Evolutionary conservation across 2,329 filamentous ascomycete species (phyloP), one percentile per base, ranked within the genome.

Genomic region (Furcasterigmium furcatum): DNA sequence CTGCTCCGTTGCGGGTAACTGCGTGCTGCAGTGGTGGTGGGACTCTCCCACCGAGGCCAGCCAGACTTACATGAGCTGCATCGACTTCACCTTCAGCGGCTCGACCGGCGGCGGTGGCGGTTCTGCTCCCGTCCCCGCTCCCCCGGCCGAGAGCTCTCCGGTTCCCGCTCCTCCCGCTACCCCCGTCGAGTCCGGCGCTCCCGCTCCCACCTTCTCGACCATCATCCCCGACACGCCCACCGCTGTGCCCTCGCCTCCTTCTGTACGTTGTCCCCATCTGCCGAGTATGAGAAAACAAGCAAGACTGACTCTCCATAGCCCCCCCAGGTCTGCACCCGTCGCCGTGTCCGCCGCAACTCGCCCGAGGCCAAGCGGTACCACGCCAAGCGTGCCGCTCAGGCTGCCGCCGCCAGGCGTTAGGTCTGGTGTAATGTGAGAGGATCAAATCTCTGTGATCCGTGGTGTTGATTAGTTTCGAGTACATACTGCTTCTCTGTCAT

Each of bases 1-100:
- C 46, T 82, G 79, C 60, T 60, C 68, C 35, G 70, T 61, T 16
- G 68, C 72, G 18, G 79, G 79, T 32, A 62, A 66, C 50, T 71
- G 68, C 43, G 59, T 77, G 5, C 68, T 85, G 39, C 81, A 85
- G 62, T 83, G 80, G 79, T 82, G 70, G 62, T 85, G 81, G 81
- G 70, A 80, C 51, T 78, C 79, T 2, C n/a, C n/a, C n/a, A 58
- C 62, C n/a, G 67, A 66, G 49, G 73, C 78, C 51, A 55, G 74
- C 48, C 82, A 85, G 71, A 83, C 80, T 18, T 85, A 85, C 58
- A 76, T 82, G 67, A 72, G 73, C 42, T 85, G 81, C 62, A 66
- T 84, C 43, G 82, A 85, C 58, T 84, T 85, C 48, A 58, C 53
- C 38, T 44, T 45, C 42, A 35, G 40, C 41, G 46, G 46, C 13